These are phyloP conservation scores for Colletotrichum chrysophilum DNA, from an alignment of 2,329 filamentous ascomycete species.

Conservation along the genomic window DNA sequence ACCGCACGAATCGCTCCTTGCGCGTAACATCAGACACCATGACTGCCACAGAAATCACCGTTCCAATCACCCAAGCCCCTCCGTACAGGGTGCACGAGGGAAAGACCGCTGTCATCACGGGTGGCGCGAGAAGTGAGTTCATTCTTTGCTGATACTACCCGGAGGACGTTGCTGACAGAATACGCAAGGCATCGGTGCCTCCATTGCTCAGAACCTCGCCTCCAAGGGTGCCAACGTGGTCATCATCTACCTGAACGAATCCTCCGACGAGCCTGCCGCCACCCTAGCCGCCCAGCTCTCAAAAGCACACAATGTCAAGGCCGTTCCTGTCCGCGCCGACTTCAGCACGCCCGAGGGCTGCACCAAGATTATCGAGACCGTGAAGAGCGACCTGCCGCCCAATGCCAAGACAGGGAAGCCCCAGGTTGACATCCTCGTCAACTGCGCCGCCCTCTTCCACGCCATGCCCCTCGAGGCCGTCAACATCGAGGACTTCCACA, in stretches of 20 bases:
- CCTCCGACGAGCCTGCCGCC: conserved; percentile 52
- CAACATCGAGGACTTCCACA: conserved; percentile 54
- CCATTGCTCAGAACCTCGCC: conserved; percentile 62
- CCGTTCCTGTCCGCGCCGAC: conserved; percentile 65
- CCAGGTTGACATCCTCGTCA: conserved; percentile 61
- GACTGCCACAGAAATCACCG: neutral
- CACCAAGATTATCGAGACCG: conserved; percentile 45
- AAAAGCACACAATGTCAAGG: conserved; percentile 51
- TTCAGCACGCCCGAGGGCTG: conserved; percentile 62
- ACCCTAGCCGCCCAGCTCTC: conserved; percentile 52
- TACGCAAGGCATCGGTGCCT: conserved; percentile 61
- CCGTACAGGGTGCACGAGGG: conserved; percentile 40
- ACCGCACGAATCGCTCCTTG: neutral
- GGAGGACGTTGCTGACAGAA: neutral
- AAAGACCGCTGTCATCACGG: conserved; percentile 56
- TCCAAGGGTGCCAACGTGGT: conserved; percentile 65
- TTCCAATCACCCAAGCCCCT: conserved; percentile 19
- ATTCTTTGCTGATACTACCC: neutral
- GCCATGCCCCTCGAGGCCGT: conserved; percentile 51
- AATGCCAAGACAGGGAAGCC: conserved; percentile 54
- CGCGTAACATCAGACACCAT: neutral
- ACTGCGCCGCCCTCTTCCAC: conserved; percentile 60
- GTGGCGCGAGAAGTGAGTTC: conserved; percentile 51
- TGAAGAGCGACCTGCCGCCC: conserved; percentile 46
- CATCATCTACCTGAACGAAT: conserved; percentile 64